A percentile compares a stretch with the other conserved stretches of the same genome.
Conservation (phyloP, 768 basidiomycete genomes). For the Mycena amicta region DNA sequence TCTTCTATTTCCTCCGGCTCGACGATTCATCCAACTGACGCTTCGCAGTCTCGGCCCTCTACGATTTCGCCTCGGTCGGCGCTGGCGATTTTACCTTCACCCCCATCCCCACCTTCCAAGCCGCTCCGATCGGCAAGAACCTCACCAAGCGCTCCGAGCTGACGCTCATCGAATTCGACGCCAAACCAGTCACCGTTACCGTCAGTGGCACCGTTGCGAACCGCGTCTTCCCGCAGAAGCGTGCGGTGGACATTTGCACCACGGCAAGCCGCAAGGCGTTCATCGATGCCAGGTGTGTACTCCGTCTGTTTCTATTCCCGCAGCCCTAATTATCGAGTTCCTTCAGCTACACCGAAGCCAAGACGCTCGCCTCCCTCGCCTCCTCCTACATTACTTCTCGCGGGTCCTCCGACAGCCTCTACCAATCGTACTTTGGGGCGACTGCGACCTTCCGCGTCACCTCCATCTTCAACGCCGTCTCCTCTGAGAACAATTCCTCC, state of each 20-base stretch:
- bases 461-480: conserved; percentile 40
- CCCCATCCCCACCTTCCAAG: conserved; percentile 42
- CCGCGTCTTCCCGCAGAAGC: conserved; percentile 29
- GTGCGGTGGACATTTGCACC: not conserved
- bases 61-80: conserved; percentile 44
- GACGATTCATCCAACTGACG: not conserved
- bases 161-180: conserved; percentile 29
- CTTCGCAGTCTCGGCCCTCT: conserved; percentile 40
- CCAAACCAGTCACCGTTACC: conserved; percentile 35
- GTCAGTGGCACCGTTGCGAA: conserved; percentile 38
- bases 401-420: conserved; percentile 41
- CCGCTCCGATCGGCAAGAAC: conserved; percentile 26
- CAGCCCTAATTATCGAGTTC: not conserved
- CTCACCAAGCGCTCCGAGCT: conserved; percentile 24
- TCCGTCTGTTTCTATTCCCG: not conserved
- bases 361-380: conserved; percentile 5
- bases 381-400: conserved; percentile 38
- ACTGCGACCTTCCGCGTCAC: conserved; percentile 38
- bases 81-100: conserved; percentile 43
- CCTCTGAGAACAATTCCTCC: conserved; percentile 40
- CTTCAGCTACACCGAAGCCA: conserved; percentile 11
- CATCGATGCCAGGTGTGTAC: conserved; percentile 41
- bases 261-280: conserved; percentile 44
- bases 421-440: conserved; percentile 42
- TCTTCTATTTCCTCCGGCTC: not conserved